Base-by-base conservation (phyloP, 2,329 filamentous ascomycete genomes). In the Teratosphaeria zuluensis region DNA sequence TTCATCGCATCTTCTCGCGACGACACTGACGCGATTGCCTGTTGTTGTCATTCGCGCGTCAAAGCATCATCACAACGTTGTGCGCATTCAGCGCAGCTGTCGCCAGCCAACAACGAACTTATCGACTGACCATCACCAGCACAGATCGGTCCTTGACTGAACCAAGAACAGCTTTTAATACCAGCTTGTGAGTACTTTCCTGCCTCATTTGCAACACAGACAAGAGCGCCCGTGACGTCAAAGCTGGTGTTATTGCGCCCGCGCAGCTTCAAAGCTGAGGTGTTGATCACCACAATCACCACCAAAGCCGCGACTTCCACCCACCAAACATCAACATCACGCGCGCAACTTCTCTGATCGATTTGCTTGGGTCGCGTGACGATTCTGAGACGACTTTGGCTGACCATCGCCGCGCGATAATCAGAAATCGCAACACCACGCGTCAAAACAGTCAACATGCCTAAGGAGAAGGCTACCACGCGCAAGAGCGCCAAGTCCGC, bases 401-500 rank as follows among this genome's bases (percentile, higher is more conserved):
- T 59, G 56, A 63, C 60, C 28, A 35, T 31, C 32, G 33, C 33
- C 53, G 30, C 48, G 24, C 32, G 51, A 55, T 21, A 33, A 46
- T 31, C 62, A 63, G 46, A 62, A 58, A n/a, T 35, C 51, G 33
- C 59, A 38, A 24, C 54, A 61, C 53, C 56, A 53, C 42, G 55
- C 42, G 24, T 48, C 33, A 28, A 58, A 58, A 64, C 56, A 63
- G 67, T 59, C 70, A 84, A 64, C 64, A 88, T 89, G 86, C 85
- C 85, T 71, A 88, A 88, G 79, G 84, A 85, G 68, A 83, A 83
- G 76, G 76, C 79, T 64, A 80, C 78, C 66, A 81, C 82, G 71
- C 81, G 84, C 74, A 84, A 84, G 76, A 75, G 78, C 72, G 75
- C 79, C 72, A 79, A 80, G 73, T 60, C 62, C 53, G 64, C 61